A percentile compares a stretch with the other conserved stretches of the same genome.
Conservation (phyloP, 208 protist species). For the Leishmania amazonensis region DNA sequence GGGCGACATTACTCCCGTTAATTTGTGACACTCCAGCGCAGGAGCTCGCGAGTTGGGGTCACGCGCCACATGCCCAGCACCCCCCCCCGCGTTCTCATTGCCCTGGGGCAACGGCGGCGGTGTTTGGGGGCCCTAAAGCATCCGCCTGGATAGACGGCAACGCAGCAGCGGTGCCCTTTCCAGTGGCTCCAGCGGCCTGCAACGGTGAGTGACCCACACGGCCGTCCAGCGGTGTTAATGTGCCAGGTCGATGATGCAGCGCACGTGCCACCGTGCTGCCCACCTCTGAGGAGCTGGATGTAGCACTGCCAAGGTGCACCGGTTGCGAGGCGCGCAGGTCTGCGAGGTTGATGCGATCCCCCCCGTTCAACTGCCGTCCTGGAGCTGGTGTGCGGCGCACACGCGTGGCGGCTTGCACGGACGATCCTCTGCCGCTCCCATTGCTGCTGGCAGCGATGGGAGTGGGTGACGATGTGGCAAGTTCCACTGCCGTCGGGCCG, state of each 20-base stretch:
- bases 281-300: neutral
- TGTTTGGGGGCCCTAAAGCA: neutral
- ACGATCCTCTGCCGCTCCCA: neutral
- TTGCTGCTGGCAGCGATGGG: neutral
- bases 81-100: neutral
- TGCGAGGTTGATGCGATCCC: neutral
- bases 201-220: neutral
- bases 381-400: neutral
- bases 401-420: neutral
- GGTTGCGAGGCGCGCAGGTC: neutral
- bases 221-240: neutral
- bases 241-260: neutral
- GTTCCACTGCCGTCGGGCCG: neutral
- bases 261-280: neutral
- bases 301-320: neutral
- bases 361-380: neutral
- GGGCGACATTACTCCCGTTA: neutral
- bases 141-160: neutral
- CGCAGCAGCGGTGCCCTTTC: neutral
- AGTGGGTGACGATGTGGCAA: neutral
- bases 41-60: neutral
- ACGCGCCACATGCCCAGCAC: neutral
- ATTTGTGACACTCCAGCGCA: neutral
- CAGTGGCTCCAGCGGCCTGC: neutral
- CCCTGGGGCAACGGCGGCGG: neutral